Percentiles rank a stretch among this genome's conserved stretches.
These are phyloP conservation scores for Sechiopsis laciniata DNA, from an alignment of 306 rosid species.

Conservation along the genomic window DNA sequence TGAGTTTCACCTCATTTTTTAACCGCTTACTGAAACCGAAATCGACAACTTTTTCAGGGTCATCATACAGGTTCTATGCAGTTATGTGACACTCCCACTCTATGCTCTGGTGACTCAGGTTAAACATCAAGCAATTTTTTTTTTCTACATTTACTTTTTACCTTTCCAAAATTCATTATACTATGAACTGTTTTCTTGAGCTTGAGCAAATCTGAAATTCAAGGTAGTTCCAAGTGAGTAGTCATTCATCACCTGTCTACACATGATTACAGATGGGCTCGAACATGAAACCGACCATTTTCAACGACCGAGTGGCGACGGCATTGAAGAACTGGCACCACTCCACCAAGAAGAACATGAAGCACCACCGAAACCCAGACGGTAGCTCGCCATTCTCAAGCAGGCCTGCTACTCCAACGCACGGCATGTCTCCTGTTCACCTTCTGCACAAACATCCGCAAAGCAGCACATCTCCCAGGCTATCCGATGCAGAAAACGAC, in stretches of 20 bases:
- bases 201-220: not conserved
- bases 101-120: slow-evolving; percentile 95
- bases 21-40: slow-evolving; percentile 13
- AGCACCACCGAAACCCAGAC: slow-evolving; percentile 30
- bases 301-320: slow-evolving; percentile 47
- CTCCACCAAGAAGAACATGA: slow-evolving; percentile 38
- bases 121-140: slow-evolving; percentile 21
- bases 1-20: not conserved
- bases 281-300: slow-evolving; percentile 54
- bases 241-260: slow-evolving; percentile 7
- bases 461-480: slow-evolving; percentile 34
- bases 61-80: slow-evolving; percentile 60
- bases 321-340: slow-evolving; percentile 56
- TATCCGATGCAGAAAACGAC: slow-evolving; percentile 28
- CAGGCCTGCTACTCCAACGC: slow-evolving; percentile 46
- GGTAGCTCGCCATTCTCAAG: slow-evolving; percentile 51
- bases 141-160: not conserved
- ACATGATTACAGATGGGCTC: slow-evolving; percentile 54
- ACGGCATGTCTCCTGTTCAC: slow-evolving; percentile 58
- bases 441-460: slow-evolving; percentile 39
- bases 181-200: slow-evolving; percentile 1
- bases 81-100: slow-evolving; percentile 81
- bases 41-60: slow-evolving; percentile 45
- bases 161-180: slow-evolving; percentile 6
- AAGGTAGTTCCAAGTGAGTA: not conserved